phyloP scores from a whole-genome alignment of 306 rosid species.

The Fragaria iinumae region DNA sequence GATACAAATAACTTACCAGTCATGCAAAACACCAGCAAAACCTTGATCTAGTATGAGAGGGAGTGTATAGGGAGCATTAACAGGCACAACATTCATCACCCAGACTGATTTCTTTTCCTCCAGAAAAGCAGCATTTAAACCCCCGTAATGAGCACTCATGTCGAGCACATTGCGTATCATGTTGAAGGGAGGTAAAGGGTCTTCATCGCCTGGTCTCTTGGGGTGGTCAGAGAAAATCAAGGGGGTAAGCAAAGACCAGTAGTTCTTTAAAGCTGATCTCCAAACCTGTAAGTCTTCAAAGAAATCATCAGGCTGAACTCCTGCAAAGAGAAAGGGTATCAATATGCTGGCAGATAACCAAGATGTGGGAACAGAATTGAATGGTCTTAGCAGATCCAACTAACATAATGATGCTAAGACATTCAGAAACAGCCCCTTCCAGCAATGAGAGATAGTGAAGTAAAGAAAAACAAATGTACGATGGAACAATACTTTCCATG shows the following conservation, averaged over 20 bases:
- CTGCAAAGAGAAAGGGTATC: constrained; percentile 53
- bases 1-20: constrained; percentile 63
- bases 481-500: constrained; percentile 77
- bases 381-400: constrained; percentile 4
- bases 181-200: constrained; percentile 95
- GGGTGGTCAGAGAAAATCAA: constrained; percentile 99
- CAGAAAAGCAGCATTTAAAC: constrained; percentile 83
- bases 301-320: constrained; percentile 79
- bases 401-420: neutral
- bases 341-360: constrained; percentile 28
- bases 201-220: constrained; percentile 99
- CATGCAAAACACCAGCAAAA: constrained; percentile 88
- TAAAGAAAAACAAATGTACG: neutral
- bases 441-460: constrained; percentile 4
- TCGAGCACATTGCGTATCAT: constrained; percentile 98
- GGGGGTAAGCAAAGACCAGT: constrained; percentile 96
- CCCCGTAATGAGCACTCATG: constrained; percentile 89
- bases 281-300: constrained; percentile 72
- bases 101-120: constrained; percentile 83
- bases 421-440: neutral
- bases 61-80: constrained; percentile 66
- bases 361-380: constrained; percentile 8
- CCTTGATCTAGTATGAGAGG: constrained; percentile 91
- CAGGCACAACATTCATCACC: constrained; percentile 98
- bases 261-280: constrained; percentile 70